Evolutionary conservation across 441 rosid species (phyloP), one percentile per base, ranked within the genome.

Genomic region (Sinapis alba): DNA sequence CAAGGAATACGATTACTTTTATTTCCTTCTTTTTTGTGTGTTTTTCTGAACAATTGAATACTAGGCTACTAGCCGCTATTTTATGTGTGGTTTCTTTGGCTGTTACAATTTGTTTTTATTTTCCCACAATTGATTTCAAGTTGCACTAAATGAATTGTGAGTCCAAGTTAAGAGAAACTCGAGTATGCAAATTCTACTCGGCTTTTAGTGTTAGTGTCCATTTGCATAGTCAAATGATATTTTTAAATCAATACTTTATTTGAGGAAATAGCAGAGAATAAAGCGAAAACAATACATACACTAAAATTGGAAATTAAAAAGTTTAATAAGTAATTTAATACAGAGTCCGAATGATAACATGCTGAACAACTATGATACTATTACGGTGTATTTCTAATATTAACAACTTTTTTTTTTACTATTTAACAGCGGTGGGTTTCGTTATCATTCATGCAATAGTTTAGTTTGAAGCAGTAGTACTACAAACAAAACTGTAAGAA

Each of bases 81-180:
- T 50, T 9, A 21, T 62, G 50, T 50, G 1, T 30, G 21, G 32
- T 61, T 71, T 45, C 4, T 34, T 61, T 71, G n/a, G 30, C 51
- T 26, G 18, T 30, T 30, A 50, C 0, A 62, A 9, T 6, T 62
- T 6, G 6, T 62, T 11, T 36, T 36, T 36, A 2, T 11, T 36
- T 4, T 13, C 30, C 43, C 27, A 64, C 64, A 7, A 64, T 36
- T 12, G 8, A 51, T 26, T 51, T 51, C 13, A 18, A 1, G 23
- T 64, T 24, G 70, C 56, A 32, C 41, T 11, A 26, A 8, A 38
- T 1, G 43, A 64, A 15, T 43, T 28, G 34, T 28, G 65, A 57
- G 50, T 30, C 38, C 51, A 34, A 27, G 67, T 45, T 58, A 74
- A 57, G 77, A 60, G 59, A 73, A 27, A 65, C 77, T 65, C 77